Evolutionary conservation across 1,284 basidiomycete genomes (phyloP), one percentile per base, ranked within the genome.

Genomic region (Peniophora sp.): DNA sequence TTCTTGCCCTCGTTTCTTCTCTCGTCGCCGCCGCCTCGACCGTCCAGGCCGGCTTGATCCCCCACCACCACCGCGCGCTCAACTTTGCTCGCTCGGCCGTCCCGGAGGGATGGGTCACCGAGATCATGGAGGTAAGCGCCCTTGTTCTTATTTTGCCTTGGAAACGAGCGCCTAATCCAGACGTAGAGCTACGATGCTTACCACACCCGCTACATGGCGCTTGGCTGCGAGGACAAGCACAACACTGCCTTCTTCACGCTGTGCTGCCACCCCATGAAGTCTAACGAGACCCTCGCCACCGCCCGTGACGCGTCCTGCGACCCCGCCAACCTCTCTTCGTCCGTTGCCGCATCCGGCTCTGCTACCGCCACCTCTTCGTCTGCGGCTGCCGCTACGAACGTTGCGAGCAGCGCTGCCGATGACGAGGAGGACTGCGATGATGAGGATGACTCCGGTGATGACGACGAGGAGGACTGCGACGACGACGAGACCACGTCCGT

Each of bases 181-280:
- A 32, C 12, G 48, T 48, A 65, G 79, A 66, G 73, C 36, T 90
- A 90, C 68, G 59, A 68, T 45, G 60, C 55, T 38, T 91, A 90
- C 69, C 84, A 89, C 69, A 61, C 65, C 43, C 78, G 89, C 50
- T 85, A 83, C 71, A 58, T 77, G 49, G 72, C 74, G 34, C 63
- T 89, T 55, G 69, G 67, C 49, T 86, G 83, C 65, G 62, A 79
- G 53, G 59, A 61, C 53, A 65, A 88, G 68, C 85, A 89, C 68
- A 69, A 74, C 63, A 78, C 77, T n/a, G 45, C 66, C 20, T 91
- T 89, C 73, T 89, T 85, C 63, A 70, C 79, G 50, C 60, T 64
- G 34, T 82, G 79, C 65, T 83, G 80, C 69, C 74, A 74, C 62
- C 80, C 79, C 25, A 58, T 70, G 53, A 63, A 77, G 56, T 68